These are phyloP conservation scores for Didymella glomerata DNA, from an alignment of 2,329 filamentous ascomycete species.

Conservation along the genomic window DNA sequence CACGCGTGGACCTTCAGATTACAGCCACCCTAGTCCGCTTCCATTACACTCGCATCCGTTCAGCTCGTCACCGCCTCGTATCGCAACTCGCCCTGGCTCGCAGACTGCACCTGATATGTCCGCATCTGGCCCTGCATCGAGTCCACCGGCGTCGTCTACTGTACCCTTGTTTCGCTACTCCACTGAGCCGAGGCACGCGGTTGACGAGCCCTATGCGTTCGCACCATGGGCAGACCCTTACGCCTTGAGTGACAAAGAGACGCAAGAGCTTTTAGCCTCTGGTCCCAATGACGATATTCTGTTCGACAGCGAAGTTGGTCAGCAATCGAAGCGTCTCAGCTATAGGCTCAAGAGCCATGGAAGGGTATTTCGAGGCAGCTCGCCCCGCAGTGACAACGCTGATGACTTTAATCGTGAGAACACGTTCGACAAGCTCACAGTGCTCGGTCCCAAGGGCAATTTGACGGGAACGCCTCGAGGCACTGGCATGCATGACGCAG, in stretches of 20 bases:
- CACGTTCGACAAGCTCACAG: slow-evolving; percentile 47
- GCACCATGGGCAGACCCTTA: slow-evolving; percentile 35
- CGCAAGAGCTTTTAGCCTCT: slow-evolving; percentile 45
- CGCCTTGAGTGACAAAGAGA: slow-evolving; percentile 45
- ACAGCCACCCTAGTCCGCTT: slow-evolving; percentile 39
- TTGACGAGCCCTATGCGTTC: slow-evolving; percentile 27
- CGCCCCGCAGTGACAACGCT: slow-evolving; percentile 12
- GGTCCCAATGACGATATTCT: slow-evolving; percentile 50
- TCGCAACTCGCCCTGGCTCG: slow-evolving; percentile 21
- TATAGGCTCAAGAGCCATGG: slow-evolving; percentile 10
- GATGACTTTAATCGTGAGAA: slow-evolving; percentile 37
- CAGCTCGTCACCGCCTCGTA: slow-evolving; percentile 40
- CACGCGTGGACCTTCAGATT: slow-evolving; percentile 27
- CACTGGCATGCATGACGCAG: slow-evolving; percentile 48
- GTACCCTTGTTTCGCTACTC: slow-evolving; percentile 27
- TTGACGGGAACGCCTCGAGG: slow-evolving; percentile 50
- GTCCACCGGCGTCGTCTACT: slow-evolving; percentile 29
- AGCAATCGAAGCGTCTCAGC: slow-evolving; percentile 4
- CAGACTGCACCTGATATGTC: slow-evolving; percentile 21
- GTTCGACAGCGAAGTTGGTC: slow-evolving; percentile 29
- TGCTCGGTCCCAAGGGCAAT: slow-evolving; percentile 48
- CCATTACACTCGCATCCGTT: slow-evolving; percentile 37
- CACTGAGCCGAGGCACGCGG: slow-evolving; percentile 1
- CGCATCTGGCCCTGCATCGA: slow-evolving; percentile 18
- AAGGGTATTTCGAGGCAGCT: slow-evolving; percentile 6